These are phyloP conservation scores for Rosa hybrid DNA, from an alignment of 331 rosid species.

Conservation along the genomic window DNA sequence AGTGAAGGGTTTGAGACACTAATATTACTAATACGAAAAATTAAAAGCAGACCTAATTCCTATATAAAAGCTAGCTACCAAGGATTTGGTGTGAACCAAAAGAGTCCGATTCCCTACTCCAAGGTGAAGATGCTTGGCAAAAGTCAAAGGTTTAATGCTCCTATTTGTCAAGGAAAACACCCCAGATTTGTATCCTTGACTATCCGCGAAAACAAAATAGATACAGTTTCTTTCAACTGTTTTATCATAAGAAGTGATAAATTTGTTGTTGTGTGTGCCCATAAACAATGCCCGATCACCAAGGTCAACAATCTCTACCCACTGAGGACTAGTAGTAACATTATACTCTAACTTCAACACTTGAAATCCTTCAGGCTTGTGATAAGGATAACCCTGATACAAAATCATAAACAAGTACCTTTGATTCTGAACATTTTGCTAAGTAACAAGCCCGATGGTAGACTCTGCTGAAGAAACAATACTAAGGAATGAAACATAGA, in stretches of 20 bases:
- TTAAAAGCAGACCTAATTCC: no score
- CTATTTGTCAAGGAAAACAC: background rate
- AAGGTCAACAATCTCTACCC: conserved; percentile 1
- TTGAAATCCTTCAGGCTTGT: background rate
- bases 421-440: background rate
- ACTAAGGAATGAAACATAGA: no score
- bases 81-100: background rate
- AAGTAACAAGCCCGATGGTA: background rate
- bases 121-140: background rate
- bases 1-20: background rate
- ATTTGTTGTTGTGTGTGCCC: background rate
- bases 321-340: background rate
- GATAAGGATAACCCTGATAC: background rate
- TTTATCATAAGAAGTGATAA: background rate
- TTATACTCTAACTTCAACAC: background rate
- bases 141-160: background rate
- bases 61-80: background rate
- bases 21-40: no score
- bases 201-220: background rate
- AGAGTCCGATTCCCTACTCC: background rate
- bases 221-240: background rate
- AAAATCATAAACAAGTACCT: background rate
- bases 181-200: background rate
- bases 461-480: background rate
- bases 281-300: background rate